Evolutionary conservation across 2,329 filamentous ascomycete genomes (phyloP).

Genomic region (Lachnellula cervina): DNA sequence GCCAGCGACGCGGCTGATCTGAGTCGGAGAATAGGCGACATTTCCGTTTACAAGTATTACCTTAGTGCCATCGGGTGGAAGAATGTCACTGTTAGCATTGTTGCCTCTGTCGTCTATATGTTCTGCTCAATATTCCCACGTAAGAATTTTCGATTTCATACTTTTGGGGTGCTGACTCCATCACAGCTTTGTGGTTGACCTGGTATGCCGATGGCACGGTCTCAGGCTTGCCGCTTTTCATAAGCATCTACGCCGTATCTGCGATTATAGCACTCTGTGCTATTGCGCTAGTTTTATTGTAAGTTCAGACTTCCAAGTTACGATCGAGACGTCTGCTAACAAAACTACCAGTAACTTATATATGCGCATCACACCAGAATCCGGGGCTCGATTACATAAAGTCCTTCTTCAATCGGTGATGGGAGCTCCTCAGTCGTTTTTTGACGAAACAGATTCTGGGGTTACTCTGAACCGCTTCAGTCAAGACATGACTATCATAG

Average conservation of each 20-base stretch:
- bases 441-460: slow-evolving; percentile 17
- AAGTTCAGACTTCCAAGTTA: neutral
- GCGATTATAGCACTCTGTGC: neutral
- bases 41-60: slow-evolving; percentile 25
- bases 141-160: neutral
- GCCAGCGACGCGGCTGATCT: slow-evolving; percentile 32
- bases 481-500: slow-evolving; percentile 26
- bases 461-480: slow-evolving; percentile 20
- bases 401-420: slow-evolving; percentile 12
- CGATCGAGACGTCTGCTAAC: neutral
- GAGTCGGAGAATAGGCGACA: slow-evolving; percentile 11
- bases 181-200: slow-evolving; percentile 11
- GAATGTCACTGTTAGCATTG: slow-evolving; percentile 1
- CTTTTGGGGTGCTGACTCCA: neutral
- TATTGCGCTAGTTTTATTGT: neutral
- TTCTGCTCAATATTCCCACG: slow-evolving; percentile 1
- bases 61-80: slow-evolving; percentile 17
- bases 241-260: slow-evolving; percentile 1
- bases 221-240: slow-evolving; percentile 2
- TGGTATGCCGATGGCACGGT: slow-evolving; percentile 10
- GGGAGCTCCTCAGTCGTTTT: slow-evolving; percentile 16
- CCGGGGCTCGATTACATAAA: slow-evolving; percentile 7
- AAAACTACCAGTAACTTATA: slow-evolving; percentile 1
- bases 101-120: slow-evolving; percentile 6
- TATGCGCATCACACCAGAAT: slow-evolving; percentile 8